A percentile compares a stretch with the other conserved stretches of the same genome.
phyloP scores from a whole-genome alignment of 768 basidiomycete species.

The Sistotremastrum suecicum region DNA sequence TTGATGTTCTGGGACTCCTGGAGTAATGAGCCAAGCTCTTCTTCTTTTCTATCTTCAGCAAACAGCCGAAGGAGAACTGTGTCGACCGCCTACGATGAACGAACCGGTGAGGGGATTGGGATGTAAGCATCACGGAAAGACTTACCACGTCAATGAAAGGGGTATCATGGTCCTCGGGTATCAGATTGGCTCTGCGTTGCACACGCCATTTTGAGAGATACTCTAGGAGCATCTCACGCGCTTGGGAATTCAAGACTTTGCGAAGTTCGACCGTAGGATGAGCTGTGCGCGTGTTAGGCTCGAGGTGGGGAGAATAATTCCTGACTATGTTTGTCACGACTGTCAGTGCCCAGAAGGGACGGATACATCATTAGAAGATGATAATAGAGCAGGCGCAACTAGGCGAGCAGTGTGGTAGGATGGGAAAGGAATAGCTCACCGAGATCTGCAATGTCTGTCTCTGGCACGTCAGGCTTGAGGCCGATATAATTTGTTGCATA shows the following conservation, averaged over 20 bases:
- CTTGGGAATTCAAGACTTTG: conserved; percentile 46
- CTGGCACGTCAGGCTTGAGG: conserved; percentile 36
- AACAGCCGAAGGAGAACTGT: conserved; percentile 69
- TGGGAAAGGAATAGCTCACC: conserved; percentile 43
- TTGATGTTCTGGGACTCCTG: conserved; percentile 39
- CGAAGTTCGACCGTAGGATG: conserved; percentile 58
- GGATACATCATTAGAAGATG: conserved; percentile 14
- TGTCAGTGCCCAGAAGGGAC: conserved; percentile 57
- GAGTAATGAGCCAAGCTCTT: conserved; percentile 47
- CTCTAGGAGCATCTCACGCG: conserved; percentile 59
- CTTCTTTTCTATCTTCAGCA: conserved; percentile 41
- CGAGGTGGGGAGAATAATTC: conserved; percentile 82
- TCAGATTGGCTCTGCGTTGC: conserved; percentile 25
- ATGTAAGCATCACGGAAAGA: conserved; percentile 7
- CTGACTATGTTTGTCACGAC: conserved; percentile 81
- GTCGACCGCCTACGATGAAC: conserved; percentile 50
- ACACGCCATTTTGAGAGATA: conserved; percentile 52
- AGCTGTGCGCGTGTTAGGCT: conserved; percentile 51
- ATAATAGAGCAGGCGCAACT: conserved; percentile 11
- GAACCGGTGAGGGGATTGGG: not conserved
- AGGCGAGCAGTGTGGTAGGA: conserved; percentile 5
- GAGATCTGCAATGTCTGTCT: conserved; percentile 65
- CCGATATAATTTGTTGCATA: too few relatives aligned
- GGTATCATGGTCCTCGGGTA: conserved; percentile 5
- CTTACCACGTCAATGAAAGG: conserved; percentile 10